Evolutionary conservation across 345 rosid species (phyloP).

Genomic region (Crucihimalaya himalaica): DNA sequence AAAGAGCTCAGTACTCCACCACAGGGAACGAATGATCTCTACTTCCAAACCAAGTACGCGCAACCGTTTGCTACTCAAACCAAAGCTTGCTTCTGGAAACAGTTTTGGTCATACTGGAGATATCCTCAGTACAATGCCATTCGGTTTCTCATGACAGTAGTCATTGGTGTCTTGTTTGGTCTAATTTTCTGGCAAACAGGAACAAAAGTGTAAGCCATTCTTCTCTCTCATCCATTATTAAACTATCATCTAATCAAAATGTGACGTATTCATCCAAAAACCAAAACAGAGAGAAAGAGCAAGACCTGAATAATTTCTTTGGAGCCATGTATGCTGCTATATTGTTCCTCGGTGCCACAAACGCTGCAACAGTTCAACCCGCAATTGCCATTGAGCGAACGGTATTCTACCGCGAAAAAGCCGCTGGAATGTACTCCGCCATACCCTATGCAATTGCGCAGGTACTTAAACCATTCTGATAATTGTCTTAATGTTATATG

Average conservation of each 20-base stretch:
- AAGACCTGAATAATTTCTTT: conserved; percentile 63
- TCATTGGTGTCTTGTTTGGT: conserved; percentile 62
- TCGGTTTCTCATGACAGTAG: conserved; percentile 61
- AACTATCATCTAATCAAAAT: not conserved
- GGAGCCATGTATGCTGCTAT: conserved; percentile 78
- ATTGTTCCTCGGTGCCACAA: conserved; percentile 69
- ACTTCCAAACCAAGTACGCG: conserved; percentile 65
- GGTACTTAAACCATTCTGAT: conserved; percentile 37
- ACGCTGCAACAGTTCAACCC: conserved; percentile 63
- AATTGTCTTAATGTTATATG: not conserved
- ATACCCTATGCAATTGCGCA: conserved; percentile 83
- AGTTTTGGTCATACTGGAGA: conserved; percentile 76
- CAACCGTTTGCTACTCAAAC: conserved; percentile 62
- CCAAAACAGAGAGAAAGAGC: conserved; percentile 48
- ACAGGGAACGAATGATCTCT: conserved; percentile 60
- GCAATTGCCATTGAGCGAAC: conserved; percentile 70
- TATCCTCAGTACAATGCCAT: conserved; percentile 74
- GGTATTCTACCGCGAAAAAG: conserved; percentile 82
- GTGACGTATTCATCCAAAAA: not conserved
- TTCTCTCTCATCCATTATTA: not conserved
- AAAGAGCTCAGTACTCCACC: conserved; percentile 61
- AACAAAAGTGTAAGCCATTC: conserved; percentile 46
- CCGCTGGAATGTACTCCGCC: conserved; percentile 88
- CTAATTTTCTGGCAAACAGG: conserved; percentile 81
- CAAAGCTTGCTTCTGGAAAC: conserved; percentile 83